Conservation (phyloP, 1,139 yeast genomes). For the Yamadazyma conglobata region DNA sequence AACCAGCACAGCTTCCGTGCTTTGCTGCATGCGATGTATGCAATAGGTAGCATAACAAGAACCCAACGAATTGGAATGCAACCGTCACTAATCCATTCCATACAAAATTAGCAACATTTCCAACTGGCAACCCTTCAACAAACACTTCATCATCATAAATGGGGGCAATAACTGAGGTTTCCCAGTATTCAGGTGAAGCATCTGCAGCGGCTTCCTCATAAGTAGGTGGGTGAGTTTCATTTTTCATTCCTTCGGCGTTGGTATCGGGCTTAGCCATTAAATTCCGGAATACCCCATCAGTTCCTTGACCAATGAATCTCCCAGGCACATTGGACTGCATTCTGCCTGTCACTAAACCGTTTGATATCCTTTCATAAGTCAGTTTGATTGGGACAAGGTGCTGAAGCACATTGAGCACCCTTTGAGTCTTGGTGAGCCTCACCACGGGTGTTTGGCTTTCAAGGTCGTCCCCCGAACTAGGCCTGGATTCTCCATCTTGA, state of each 20-base stretch:
- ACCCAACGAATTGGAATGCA: conserved; percentile 92
- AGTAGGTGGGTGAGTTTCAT: conserved; percentile 71
- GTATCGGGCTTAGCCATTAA: conserved; percentile 80
- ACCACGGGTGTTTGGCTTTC: conserved; percentile 21
- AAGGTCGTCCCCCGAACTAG: conserved; percentile 11
- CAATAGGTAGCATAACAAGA: conserved; percentile 79
- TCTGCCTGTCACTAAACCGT: conserved; percentile 43
- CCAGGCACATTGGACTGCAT: conserved; percentile 46
- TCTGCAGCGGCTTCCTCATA: conserved; percentile 96
- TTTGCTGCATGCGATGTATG: conserved; percentile 98
- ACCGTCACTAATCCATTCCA: conserved; percentile 90
- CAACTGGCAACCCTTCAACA: conserved; percentile 97
- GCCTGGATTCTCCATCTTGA: too few species aligned
- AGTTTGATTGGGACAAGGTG: conserved; percentile 39
- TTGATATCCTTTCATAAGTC: conserved; percentile 43
- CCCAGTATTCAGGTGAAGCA: conserved; percentile 97
- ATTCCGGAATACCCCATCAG: conserved; percentile 93
- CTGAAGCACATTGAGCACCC: conserved; percentile 32
- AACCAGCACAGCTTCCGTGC: conserved; percentile 91
- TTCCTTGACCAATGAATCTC: conserved; percentile 50
- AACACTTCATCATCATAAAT: conserved; percentile 85
- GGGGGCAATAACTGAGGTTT: conserved; percentile 78
- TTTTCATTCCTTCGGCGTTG: conserved; percentile 37
- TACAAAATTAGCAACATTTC: conserved; percentile 76
- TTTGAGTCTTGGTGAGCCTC: conserved; percentile 24